A percentile compares a stretch with the other conserved stretches of the same genome.
These are phyloP conservation scores for Lavandula angustifolia DNA, from an alignment of 257 asterid species.

Conservation along the genomic window DNA sequence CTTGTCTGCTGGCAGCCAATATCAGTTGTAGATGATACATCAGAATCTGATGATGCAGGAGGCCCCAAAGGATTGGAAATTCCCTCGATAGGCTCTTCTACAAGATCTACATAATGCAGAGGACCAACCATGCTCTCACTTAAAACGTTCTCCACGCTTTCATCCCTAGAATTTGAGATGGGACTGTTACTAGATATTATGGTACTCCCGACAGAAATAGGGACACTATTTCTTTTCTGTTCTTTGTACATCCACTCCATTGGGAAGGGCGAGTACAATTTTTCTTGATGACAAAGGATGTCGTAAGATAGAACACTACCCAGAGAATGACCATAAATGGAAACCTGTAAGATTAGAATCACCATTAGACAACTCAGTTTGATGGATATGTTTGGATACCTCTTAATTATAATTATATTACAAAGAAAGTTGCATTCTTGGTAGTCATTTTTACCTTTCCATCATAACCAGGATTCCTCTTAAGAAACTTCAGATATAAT, in stretches of 20 bases:
- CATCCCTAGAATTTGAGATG: constrained; percentile 40
- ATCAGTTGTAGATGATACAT: constrained; percentile 37
- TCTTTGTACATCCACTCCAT: constrained; percentile 86
- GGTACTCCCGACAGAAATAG: constrained; percentile 32
- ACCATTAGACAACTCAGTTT: constrained; percentile 20
- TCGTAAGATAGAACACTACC: constrained; percentile 96
- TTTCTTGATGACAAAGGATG: constrained; percentile 95
- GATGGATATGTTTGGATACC: constrained; percentile 10
- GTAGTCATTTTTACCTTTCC: constrained; percentile 98
- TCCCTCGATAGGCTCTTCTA: constrained; percentile 48
- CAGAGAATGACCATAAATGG: constrained; percentile 89
- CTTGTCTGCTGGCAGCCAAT: constrained; percentile 32
- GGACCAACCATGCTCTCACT: constrained; percentile 34
- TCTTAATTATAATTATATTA: background rate
- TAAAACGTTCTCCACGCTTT: constrained; percentile 40
- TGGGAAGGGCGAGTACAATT: constrained; percentile 70
- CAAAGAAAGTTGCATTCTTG: constrained; percentile 33
- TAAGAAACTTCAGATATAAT: constrained; percentile 81
- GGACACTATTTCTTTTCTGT: constrained; percentile 41
- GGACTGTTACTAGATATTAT: constrained; percentile 38
- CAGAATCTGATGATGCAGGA: constrained; percentile 65
- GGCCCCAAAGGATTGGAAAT: constrained; percentile 54
- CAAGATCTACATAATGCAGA: constrained; percentile 38
- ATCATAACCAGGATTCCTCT: constrained; percentile 95
- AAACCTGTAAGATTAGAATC: constrained; percentile 55